Evolutionary conservation across 2,329 filamentous ascomycete species (phyloP).

Genomic region (Eutypa lata): DNA sequence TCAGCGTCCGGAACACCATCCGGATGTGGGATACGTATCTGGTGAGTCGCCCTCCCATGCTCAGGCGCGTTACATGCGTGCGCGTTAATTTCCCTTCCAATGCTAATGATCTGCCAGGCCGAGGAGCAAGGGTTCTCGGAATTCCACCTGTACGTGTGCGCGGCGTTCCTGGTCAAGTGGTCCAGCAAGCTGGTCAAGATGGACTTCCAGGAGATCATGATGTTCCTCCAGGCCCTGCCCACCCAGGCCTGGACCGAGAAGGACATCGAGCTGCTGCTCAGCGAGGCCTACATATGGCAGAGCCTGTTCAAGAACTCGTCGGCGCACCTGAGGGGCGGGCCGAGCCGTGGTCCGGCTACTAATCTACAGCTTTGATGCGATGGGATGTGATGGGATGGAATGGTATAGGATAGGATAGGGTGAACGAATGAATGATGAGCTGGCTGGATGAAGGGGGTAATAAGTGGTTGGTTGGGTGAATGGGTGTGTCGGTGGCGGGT

Average conservation of each 20-base stretch:
- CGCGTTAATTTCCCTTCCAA: too few relatives aligned
- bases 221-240: conserved; percentile 94
- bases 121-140: conserved; percentile 98
- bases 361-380: conserved; percentile 34
- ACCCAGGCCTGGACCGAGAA: conserved; percentile 96
- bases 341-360: conserved; percentile 36
- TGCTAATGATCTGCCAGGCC: too few relatives aligned
- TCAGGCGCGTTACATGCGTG: too few relatives aligned
- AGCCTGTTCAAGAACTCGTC: conserved; percentile 92
- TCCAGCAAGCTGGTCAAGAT: conserved; percentile 91
- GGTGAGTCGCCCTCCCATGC: conserved; percentile 56
- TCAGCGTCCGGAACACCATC: conserved; percentile 94
- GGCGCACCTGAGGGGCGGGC: conserved; percentile 71
- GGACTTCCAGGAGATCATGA: conserved; percentile 99
- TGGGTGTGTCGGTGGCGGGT: not conserved
- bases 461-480: too few relatives aligned
- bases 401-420: not conserved
- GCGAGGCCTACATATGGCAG: conserved; percentile 98
- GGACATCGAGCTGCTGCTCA: conserved; percentile 91
- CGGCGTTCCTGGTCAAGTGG: conserved; percentile 98
- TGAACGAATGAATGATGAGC: not conserved
- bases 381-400: not conserved
- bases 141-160: conserved; percentile 97
- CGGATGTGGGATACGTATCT: conserved; percentile 99
- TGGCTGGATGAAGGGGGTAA: too few relatives aligned